Conservation (phyloP, 192 early-diverging fungal genomes). For the Chytriomyces confervae region DNA sequence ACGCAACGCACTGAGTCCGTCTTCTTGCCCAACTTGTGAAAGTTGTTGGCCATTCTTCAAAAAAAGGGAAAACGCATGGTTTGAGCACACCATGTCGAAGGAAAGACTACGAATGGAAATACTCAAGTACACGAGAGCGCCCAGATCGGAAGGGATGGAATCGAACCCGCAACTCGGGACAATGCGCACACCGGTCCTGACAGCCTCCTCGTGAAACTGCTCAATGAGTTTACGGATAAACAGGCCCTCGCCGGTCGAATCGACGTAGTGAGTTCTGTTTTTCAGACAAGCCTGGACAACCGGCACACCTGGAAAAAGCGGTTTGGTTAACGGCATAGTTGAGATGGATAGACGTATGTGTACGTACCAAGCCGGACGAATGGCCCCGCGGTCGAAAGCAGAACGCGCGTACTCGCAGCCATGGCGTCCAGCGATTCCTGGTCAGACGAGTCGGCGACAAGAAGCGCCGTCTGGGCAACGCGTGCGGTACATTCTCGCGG, state of each 20-base stretch:
- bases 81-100: slow-evolving; percentile 16
- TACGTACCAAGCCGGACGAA: background rate
- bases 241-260: slow-evolving; percentile 80
- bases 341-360: background rate
- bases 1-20: slow-evolving; percentile 28
- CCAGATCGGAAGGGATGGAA: slow-evolving; percentile 86
- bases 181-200: slow-evolving; percentile 67
- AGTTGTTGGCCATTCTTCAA: slow-evolving; percentile 49
- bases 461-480: slow-evolving; percentile 52
- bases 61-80: no score
- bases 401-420: slow-evolving; percentile 65
- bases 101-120: slow-evolving; percentile 60
- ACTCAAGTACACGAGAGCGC: slow-evolving; percentile 45
- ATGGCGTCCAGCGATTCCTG: slow-evolving; percentile 64
- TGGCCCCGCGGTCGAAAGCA: slow-evolving; percentile 77
- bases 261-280: slow-evolving; percentile 79
- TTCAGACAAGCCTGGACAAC: slow-evolving; percentile 72
- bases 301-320: slow-evolving; percentile 71
- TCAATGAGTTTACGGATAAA: slow-evolving; percentile 70
- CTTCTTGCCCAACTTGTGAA: slow-evolving; percentile 43
- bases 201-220: slow-evolving; percentile 71
- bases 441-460: slow-evolving; percentile 72
- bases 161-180: slow-evolving; percentile 88
- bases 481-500: slow-evolving; percentile 3
- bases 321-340: background rate